Evolutionary conservation across 2,329 filamentous ascomycete genomes (phyloP).

Genomic region (Elsinoe necatrix): DNA sequence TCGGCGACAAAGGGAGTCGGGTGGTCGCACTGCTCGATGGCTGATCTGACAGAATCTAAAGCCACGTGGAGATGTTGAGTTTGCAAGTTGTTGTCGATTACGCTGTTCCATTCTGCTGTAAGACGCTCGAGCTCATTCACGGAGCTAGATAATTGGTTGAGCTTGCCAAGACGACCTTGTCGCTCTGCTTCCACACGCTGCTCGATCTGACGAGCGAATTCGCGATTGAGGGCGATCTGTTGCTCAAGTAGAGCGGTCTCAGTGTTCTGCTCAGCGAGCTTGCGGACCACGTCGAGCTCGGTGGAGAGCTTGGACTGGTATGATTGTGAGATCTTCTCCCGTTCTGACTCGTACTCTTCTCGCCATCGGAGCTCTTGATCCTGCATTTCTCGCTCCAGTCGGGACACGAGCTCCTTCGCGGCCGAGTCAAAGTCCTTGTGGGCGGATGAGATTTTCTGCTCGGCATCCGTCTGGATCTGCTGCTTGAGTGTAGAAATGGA

Average conservation of each 20-base stretch:
- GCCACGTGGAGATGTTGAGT: slow-evolving; percentile 96
- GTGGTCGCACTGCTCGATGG: slow-evolving; percentile 63
- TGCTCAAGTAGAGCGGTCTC: slow-evolving; percentile 85
- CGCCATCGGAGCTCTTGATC: slow-evolving; percentile 76
- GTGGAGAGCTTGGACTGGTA: slow-evolving; percentile 75
- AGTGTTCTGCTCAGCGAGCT: slow-evolving; percentile 73
- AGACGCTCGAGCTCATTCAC: slow-evolving; percentile 81
- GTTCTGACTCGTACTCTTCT: slow-evolving; percentile 80
- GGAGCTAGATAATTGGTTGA: slow-evolving; percentile 67
- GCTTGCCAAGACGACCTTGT: slow-evolving; percentile 73
- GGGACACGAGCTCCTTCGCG: slow-evolving; percentile 75
- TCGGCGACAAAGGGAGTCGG: slow-evolving; percentile 81
- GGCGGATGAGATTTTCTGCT: slow-evolving; percentile 62
- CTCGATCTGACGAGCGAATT: slow-evolving; percentile 71
- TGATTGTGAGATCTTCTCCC: slow-evolving; percentile 64
- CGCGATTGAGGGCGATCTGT: slow-evolving; percentile 76
- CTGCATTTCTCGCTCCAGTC: slow-evolving; percentile 76
- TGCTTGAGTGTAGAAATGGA: slow-evolving; percentile 69
- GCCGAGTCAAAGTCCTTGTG: slow-evolving; percentile 77
- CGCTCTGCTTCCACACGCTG: slow-evolving; percentile 82
- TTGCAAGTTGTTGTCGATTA: slow-evolving; percentile 81
- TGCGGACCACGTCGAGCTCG: slow-evolving; percentile 68
- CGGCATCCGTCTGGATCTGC: slow-evolving; percentile 60
- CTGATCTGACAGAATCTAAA: slow-evolving; percentile 82
- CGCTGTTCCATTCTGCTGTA: slow-evolving; percentile 79